Evolutionary conservation across 108 stramenopile species (phyloP), one percentile per base, ranked within the genome.

Genomic region (Nitzschia sp.): DNA sequence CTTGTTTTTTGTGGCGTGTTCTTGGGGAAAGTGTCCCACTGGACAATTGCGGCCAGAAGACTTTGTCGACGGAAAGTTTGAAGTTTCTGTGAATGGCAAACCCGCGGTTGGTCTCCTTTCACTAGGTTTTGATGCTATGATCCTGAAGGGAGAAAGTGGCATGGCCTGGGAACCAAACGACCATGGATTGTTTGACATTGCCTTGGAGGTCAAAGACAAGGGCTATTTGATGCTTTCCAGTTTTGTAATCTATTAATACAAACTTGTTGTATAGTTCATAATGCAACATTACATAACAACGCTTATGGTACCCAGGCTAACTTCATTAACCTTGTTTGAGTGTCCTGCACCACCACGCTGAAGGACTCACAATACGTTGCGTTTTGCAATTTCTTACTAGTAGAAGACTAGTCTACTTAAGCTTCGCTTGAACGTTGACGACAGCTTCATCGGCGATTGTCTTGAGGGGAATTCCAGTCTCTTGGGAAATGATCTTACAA

Each of bases 401-500:
- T 34, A 5, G 29, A 3, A 5, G 29, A 3, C 29, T 1, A 34
- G 29, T 34, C 29, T 34, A 34, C 29, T 53, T 24, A 1, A 29
- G 34, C 26, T 65, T 22, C n/a, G 7, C 1, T 21, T 50, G 64
- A 10, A 25, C n/a, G 7, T 48, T 38, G 17, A 21, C 19, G 10
- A 83, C 70, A 12, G 88, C 85, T 43, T 62, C 42, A 8, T 77
- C 83, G 21, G 82, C 63, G 20, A 95, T 81, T 14, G 57, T 67
- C 58, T 84, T 74, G 50, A 95, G 53, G 10, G 92, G 86, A 20
- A 87, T 58, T 15, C 84, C 87, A 7, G 74, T 73, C 39, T 79
- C 83, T 26, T 64, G 57, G 15, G 90, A 73, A 40, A 95, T 81
- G 9, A 56, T 63, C 64, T 81, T 77, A 65, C 96, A 97, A 40